phyloP scores from a whole-genome alignment of 805 yeast species.

The Jamesozyma rosinii region DNA sequence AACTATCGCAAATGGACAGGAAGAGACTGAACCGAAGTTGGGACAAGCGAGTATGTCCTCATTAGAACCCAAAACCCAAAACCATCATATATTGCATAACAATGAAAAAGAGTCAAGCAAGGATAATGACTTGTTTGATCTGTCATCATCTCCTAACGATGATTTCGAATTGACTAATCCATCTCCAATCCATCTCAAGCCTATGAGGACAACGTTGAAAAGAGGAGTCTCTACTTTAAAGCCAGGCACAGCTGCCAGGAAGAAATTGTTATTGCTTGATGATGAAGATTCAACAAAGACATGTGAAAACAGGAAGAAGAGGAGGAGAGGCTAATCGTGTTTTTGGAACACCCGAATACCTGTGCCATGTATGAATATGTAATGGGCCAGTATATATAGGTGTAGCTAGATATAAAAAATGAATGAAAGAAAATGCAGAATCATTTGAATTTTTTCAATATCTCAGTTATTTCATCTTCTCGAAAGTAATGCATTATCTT shows the following conservation, averaged over 20 bases:
- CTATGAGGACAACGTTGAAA: constrained; percentile 8
- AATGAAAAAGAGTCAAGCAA: background rate
- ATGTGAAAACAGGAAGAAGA: constrained; percentile 11
- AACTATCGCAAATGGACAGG: background rate
- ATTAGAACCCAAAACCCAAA: background rate
- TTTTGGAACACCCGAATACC: background rate
- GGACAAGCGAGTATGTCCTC: background rate
- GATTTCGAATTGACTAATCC: constrained; percentile 28
- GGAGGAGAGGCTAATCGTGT: background rate
- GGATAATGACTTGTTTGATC: constrained; percentile 23
- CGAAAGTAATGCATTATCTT: constrained; percentile 63
- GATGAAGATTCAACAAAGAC: constrained; percentile 16
- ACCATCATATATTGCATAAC: background rate
- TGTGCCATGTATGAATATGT: background rate
- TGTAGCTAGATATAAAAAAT: background rate
- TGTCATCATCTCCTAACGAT: constrained; percentile 26
- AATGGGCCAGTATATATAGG: background rate
- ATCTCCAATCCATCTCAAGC: constrained; percentile 21
- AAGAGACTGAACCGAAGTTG: background rate
- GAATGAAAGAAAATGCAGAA: background rate
- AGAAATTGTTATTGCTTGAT: constrained; percentile 26
- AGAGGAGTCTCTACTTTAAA: constrained; percentile 7
- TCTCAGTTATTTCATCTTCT: constrained; percentile 45
- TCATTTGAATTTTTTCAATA: constrained; percentile 27
- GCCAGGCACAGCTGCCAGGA: constrained; percentile 15